These are phyloP conservation scores for Fagopyrum esculentum DNA, from an alignment of 148 eudicot genomes.

Conservation along the genomic window DNA sequence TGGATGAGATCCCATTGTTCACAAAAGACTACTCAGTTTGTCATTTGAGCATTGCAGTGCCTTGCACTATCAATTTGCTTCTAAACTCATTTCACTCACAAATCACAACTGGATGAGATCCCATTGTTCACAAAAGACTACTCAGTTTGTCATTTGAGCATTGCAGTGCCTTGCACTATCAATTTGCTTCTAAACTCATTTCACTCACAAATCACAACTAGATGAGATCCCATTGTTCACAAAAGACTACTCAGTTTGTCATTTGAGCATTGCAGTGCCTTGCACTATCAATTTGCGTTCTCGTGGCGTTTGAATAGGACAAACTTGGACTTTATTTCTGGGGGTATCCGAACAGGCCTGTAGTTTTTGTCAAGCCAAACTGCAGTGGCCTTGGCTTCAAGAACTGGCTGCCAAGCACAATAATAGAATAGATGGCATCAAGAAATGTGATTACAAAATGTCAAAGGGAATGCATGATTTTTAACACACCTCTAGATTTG, in stretches of 20 bases:
- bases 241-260: not conserved
- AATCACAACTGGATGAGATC: not conserved
- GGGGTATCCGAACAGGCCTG: conserved; percentile 78
- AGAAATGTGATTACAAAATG: not conserved
- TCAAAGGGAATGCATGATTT: not conserved
- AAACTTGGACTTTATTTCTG: conserved; percentile 56
- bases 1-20: too few species aligned
- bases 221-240: not conserved
- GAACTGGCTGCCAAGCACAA: conserved; percentile 44
- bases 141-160: not conserved
- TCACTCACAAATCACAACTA: too few species aligned
- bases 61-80: too few species aligned
- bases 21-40: too few species aligned
- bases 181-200: too few species aligned
- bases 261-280: not conserved
- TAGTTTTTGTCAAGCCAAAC: conserved; percentile 93
- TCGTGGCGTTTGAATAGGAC: conserved; percentile 44
- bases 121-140: not conserved
- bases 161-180: not conserved
- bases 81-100: too few species aligned
- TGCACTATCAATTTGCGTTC: conserved; percentile 23
- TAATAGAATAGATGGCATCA: not conserved
- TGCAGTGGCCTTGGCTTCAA: conserved; percentile 78
- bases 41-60: too few species aligned
- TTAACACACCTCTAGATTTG: conserved; percentile 53